These are phyloP conservation scores for Sherardia arvensis DNA, from an alignment of 257 asterid species.

Conservation along the genomic window DNA sequence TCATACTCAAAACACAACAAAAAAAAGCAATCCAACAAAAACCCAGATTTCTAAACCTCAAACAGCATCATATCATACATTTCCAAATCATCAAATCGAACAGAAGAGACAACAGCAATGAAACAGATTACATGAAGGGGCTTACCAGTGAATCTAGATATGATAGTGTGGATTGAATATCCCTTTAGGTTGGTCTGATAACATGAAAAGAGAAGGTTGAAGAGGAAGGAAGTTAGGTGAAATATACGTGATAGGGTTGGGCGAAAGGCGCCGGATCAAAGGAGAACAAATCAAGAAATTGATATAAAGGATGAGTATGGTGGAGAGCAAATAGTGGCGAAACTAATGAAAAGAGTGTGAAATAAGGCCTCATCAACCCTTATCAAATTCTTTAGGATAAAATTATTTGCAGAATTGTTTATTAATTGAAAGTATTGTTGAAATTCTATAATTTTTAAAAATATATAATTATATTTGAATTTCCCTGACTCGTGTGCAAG, in stretches of 20 bases:
- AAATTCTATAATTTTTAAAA: too few species aligned
- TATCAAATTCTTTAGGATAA: too few species aligned
- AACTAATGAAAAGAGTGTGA: neutral
- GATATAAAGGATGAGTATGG: slow-evolving; percentile 2
- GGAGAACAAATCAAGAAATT: neutral
- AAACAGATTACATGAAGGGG: neutral
- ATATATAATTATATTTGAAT: too few species aligned
- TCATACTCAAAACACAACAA: neutral
- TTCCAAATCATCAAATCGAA: neutral
- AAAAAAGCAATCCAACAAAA: neutral
- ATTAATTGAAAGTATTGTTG: too few species aligned
- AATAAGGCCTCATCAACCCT: too few species aligned
- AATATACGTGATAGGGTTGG: neutral
- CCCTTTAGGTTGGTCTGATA: neutral
- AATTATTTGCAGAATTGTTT: too few species aligned
- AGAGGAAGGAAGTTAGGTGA: neutral
- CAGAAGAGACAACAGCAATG: neutral
- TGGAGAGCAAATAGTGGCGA: slow-evolving; percentile 11
- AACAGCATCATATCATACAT: neutral
- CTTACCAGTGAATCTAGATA: slow-evolving; percentile 14
- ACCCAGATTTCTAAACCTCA: neutral
- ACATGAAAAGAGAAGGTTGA: neutral
- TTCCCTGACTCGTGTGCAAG: too few species aligned
- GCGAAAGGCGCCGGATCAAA: neutral
- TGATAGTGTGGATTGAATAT: neutral